A percentile compares a stretch with the other conserved stretches of the same genome.
Evolutionary conservation across 805 yeast species (phyloP).

Genomic region (Pichia sporocuriosa): DNA sequence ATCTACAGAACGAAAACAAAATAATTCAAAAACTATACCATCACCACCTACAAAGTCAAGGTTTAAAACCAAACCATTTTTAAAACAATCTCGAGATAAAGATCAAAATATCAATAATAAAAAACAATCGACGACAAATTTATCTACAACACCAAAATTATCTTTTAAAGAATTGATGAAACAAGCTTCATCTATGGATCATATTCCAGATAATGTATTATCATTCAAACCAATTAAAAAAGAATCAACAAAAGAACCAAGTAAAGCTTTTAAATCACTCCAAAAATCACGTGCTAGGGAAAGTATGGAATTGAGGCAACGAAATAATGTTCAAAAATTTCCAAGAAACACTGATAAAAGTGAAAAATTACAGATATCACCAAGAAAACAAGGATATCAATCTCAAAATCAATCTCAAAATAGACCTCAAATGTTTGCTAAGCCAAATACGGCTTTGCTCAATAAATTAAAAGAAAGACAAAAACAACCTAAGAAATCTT

Average conservation of each 20-base stretch:
- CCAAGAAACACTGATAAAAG: neutral
- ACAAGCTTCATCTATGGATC: constrained; percentile 56
- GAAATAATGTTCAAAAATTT: neutral
- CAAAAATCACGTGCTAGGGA: constrained; percentile 12
- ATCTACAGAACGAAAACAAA: no score
- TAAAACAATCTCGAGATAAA: neutral
- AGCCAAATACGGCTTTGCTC: constrained; percentile 50
- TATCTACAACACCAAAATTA: constrained; percentile 44
- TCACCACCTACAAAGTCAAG: constrained; percentile 6
- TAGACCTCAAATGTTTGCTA: constrained; percentile 32
- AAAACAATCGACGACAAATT: no score
- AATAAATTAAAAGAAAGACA: constrained; percentile 36
- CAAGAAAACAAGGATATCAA: no score
- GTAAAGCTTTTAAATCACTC: constrained; percentile 12
- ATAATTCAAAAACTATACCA: no score
- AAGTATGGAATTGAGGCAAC: no score
- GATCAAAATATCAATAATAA: no score
- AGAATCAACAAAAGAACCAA: constrained; percentile 4
- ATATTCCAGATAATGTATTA: constrained; percentile 34
- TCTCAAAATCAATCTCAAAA: no score
- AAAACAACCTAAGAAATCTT: neutral
- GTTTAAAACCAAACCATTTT: constrained; percentile 4
- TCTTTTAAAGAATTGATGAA: constrained; percentile 64
- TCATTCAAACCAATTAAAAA: constrained; percentile 15
- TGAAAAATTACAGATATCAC: no score